These are phyloP conservation scores for Colletotrichum endophyticum DNA, from an alignment of 2,329 filamentous ascomycete genomes.

Conservation along the genomic window DNA sequence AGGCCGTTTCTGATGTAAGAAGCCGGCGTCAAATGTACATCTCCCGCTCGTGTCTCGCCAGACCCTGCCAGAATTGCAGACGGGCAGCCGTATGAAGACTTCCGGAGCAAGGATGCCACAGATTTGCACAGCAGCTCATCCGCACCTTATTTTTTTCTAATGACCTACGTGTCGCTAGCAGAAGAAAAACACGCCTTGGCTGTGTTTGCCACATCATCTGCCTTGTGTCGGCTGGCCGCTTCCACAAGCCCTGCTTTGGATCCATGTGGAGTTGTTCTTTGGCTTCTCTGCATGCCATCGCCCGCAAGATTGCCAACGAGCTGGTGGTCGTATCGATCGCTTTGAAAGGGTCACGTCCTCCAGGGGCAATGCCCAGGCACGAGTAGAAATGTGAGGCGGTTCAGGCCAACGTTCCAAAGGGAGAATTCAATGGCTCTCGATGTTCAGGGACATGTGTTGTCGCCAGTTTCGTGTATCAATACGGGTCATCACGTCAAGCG, in stretches of 20 bases:
- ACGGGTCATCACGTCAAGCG: not conserved
- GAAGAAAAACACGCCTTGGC: not conserved
- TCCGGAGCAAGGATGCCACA: constrained; percentile 3
- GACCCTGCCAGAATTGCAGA: not conserved
- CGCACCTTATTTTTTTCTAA: not conserved
- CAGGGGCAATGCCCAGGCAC: not conserved
- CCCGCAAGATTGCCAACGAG: not conserved
- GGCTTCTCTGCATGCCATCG: not conserved
- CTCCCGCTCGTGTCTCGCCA: constrained; percentile 7
- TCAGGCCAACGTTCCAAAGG: not conserved
- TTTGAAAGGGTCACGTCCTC: not conserved
- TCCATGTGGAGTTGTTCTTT: not conserved
- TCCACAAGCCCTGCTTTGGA: not conserved
- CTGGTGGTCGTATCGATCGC: not conserved
- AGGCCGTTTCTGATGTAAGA: not conserved
- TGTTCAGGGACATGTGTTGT: not conserved
- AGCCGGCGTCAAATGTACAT: constrained; percentile 7
- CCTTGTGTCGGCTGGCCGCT: not conserved
- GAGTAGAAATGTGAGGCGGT: not conserved
- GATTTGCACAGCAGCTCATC: not conserved
- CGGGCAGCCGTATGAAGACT: not conserved
- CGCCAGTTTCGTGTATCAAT: not conserved
- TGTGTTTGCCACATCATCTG: constrained; percentile 12
- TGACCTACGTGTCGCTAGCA: constrained; percentile 1
- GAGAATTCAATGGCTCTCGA: not conserved